Evolutionary conservation across 768 basidiomycete species (phyloP), one percentile per base, ranked within the genome.

Genomic region (Xanthoconium stramineum): DNA sequence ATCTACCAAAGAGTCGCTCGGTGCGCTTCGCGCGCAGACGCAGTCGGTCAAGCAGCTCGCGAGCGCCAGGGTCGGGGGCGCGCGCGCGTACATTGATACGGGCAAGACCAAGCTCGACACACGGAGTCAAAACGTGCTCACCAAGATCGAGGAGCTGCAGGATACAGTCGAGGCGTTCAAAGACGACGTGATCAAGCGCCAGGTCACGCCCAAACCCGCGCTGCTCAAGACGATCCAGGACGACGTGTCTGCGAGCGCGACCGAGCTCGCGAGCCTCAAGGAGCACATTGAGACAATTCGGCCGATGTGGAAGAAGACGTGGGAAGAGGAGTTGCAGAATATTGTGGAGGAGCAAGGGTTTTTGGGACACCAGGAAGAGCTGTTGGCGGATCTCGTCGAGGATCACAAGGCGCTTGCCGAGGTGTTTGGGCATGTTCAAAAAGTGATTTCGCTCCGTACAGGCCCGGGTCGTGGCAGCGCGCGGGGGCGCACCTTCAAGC

Each of bases 291-390:
- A 86, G 63, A 89, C 91, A 12, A 82, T 95, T 65, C 93, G 89
- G 66, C 94, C 96, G 42, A 92, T 91, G 82, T 99, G 96, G 96
- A 91, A 95, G 79, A 94, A 95, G 80, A 98, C 94, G 19, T 99
- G 96, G 96, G 90, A 91, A 66, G 86, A 92, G 67, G 96, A 99
- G 75, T 70, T 99, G 68, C 89, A 93, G 78, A 92, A 93, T 61
- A 94, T 99, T 53, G 89, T 98, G 55, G 94, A 97, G 70, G 96
- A 99, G 71, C 95, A 99, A 69, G 91, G 94, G 63, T 90, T 97
- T 76, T 75, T 98, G 57, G 84, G 83, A 9, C 91, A 97, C 66
- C 95, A 98, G 71, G 91, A 95, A 68, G 93, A 94, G 70, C 83
- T 99, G 70, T 77, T 96, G 55, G 78, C 77, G 47, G 96, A 99